Evolutionary conservation across 2,329 filamentous ascomycete genomes (phyloP).

Genomic region (Fonsecaea pugnacius): DNA sequence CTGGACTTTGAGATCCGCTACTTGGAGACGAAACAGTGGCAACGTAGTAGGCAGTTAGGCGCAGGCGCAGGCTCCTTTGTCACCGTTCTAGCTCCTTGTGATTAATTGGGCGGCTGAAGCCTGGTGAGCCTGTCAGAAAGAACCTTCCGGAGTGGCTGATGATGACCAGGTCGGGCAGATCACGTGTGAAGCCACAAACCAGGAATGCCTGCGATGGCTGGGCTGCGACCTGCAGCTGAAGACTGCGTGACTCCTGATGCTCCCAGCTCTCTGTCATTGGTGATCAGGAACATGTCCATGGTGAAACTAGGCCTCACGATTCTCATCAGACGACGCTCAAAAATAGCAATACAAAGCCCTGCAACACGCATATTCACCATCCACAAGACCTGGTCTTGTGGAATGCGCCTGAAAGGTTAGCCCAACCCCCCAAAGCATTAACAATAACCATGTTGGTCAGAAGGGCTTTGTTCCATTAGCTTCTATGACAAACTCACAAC

Average conservation of each 20-base stretch:
- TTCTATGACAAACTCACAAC: no score
- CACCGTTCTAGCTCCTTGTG: constrained; percentile 6
- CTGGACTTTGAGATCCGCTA: constrained; percentile 20
- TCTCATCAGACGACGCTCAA: not conserved
- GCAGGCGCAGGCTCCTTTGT: constrained; percentile 16
- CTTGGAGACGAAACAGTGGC: constrained; percentile 15
- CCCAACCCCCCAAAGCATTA: not conserved
- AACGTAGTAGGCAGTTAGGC: constrained; percentile 10
- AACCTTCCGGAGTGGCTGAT: constrained; percentile 11
- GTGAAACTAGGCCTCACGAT: not conserved
- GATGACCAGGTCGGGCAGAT: not conserved
- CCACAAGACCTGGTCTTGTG: not conserved
- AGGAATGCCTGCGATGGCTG: not conserved
- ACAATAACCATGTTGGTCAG: not conserved
- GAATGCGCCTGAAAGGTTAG: not conserved
- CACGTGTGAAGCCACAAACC: constrained; percentile 17
- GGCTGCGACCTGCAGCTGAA: not conserved
- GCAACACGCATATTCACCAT: not conserved
- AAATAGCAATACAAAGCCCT: not conserved
- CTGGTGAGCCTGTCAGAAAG: constrained; percentile 14
- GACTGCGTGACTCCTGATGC: not conserved
- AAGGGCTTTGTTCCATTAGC: no score
- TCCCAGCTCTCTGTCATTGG: not conserved
- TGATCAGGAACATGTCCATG: no score
- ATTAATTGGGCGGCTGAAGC: constrained; percentile 16